Evolutionary conservation across 345 rosid genomes (phyloP), one percentile per base, ranked within the genome.

Genomic region (Eucalyptus sideroxylon): DNA sequence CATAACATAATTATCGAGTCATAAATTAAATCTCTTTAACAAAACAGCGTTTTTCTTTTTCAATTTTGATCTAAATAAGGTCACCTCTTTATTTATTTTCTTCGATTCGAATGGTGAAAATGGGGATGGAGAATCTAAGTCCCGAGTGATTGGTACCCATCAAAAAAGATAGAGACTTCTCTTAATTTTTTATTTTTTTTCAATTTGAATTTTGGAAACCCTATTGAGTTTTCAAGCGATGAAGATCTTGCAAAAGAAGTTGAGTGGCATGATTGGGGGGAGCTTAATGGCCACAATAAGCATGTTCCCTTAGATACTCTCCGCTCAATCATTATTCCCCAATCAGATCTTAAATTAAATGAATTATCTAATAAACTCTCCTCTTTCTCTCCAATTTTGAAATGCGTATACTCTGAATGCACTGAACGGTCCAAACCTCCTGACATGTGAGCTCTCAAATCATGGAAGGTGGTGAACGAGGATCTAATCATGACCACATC

Each of bases 221-320:
- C 45, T 6, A 21, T 21, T 37, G 83, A 19, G 83, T 21, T 77
- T 21, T 37, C 19, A 77, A 24, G 23, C 6, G 17, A 87, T 67
- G 50, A 88, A 55, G 26, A 53, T 34, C 26, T n/a, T 88, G 86
- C 56, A 88, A 47, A 81, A 53, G 44, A 44, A 65, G 60, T 30
- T 24, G 91, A 89, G 53, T 49, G 88, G 85, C 62, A 92, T 92
- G 92, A 93, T 91, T 90, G 87, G 88, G 90, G 89, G 86, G 92
- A 87, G 92, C 89, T 92, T 87, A 87, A 88, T 87, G 86, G 88
- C 87, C 86, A 93, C 92, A 90, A 94, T 89, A 89, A 91, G 93
- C 95, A 94, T 92, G 96, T 93, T 94, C 93, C 92, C 87, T 89
- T 88, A 49, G 95, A 92, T 90, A 90, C 93, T 88, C 59, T 88